Evolutionary conservation across 1,284 basidiomycete genomes (phyloP).

Genomic region (Pseudozyma tsukubaensis): DNA sequence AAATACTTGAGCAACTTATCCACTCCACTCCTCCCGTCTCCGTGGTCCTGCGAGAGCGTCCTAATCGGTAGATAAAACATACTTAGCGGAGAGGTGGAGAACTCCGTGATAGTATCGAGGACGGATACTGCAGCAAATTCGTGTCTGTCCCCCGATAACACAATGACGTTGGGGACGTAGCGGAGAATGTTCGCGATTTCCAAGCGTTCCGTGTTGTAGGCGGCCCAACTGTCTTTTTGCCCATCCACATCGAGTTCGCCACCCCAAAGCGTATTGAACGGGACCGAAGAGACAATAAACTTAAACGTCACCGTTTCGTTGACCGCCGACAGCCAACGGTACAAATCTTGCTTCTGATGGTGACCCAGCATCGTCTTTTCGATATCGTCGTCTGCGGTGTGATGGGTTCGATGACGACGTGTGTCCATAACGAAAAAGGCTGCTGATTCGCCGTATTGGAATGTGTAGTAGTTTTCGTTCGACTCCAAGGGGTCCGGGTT

Average conservation of each 20-base stretch:
- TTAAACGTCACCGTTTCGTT: constrained; percentile 83
- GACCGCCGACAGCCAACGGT: constrained; percentile 76
- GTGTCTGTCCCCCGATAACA: constrained; percentile 76
- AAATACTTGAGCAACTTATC: constrained; percentile 76
- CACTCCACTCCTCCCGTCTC: constrained; percentile 71
- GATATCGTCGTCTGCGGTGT: constrained; percentile 70
- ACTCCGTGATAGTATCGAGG: constrained; percentile 72
- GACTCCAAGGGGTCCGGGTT: constrained; percentile 74
- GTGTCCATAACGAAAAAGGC: constrained; percentile 86
- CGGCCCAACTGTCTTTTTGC: constrained; percentile 77
- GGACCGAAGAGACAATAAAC: constrained; percentile 81
- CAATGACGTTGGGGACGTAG: constrained; percentile 79
- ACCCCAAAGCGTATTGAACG: constrained; percentile 81
- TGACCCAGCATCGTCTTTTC: constrained; percentile 79
- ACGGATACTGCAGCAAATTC: constrained; percentile 76
- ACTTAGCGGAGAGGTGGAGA: constrained; percentile 76
- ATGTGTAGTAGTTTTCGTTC: constrained; percentile 74
- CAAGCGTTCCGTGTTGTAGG: constrained; percentile 75
- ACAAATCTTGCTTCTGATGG: constrained; percentile 75
- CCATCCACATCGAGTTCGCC: constrained; percentile 73
- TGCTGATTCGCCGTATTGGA: constrained; percentile 60
- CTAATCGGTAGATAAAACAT: constrained; percentile 71
- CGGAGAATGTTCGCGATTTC: constrained; percentile 62
- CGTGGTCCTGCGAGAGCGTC: constrained; percentile 69
- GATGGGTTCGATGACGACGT: constrained; percentile 75